These are phyloP conservation scores for Coemansia sp. DNA, from an alignment of 192 early-diverging fungal genomes.

Conservation along the genomic window DNA sequence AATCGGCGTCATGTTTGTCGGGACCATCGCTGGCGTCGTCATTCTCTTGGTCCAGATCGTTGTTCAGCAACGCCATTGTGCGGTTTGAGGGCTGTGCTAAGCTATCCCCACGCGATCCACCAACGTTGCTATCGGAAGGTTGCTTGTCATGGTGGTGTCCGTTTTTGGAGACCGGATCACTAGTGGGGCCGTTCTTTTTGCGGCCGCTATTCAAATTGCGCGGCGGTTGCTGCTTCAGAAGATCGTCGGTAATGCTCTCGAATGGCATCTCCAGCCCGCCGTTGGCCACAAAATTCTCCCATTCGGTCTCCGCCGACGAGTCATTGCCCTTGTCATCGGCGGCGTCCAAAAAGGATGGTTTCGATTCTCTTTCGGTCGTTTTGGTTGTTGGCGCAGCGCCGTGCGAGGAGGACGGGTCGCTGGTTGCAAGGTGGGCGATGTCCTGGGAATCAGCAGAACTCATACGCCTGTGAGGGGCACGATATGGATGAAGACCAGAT, in stretches of 20 bases:
- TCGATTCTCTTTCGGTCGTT: background rate
- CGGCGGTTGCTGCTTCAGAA: constrained; percentile 29
- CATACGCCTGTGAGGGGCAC: constrained; percentile 45
- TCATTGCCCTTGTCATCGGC: constrained; percentile 18
- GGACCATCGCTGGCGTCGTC: constrained; percentile 27
- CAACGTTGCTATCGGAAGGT: background rate
- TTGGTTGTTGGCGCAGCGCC: background rate
- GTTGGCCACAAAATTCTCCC: constrained; percentile 58
- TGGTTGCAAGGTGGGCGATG: no score
- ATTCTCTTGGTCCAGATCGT: constrained; percentile 28
- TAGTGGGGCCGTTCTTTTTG: background rate
- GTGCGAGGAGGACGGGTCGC: background rate
- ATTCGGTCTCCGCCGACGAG: constrained; percentile 39
- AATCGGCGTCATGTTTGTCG: background rate
- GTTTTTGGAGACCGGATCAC: background rate
- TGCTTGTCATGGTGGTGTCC: background rate
- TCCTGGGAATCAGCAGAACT: constrained; percentile 27
- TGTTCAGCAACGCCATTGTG: constrained; percentile 13
- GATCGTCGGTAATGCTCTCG: constrained; percentile 48
- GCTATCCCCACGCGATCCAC: background rate
- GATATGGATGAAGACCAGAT: constrained; percentile 26
- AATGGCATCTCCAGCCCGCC: constrained; percentile 53
- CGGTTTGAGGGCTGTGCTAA: background rate
- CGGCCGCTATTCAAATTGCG: background rate
- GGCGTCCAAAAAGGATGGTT: background rate